A percentile compares a stretch with the other conserved stretches of the same genome.
These are phyloP conservation scores for Drechslerella stenobrocha DNA, from an alignment of 2,329 filamentous ascomycete species.

Conservation along the genomic window DNA sequence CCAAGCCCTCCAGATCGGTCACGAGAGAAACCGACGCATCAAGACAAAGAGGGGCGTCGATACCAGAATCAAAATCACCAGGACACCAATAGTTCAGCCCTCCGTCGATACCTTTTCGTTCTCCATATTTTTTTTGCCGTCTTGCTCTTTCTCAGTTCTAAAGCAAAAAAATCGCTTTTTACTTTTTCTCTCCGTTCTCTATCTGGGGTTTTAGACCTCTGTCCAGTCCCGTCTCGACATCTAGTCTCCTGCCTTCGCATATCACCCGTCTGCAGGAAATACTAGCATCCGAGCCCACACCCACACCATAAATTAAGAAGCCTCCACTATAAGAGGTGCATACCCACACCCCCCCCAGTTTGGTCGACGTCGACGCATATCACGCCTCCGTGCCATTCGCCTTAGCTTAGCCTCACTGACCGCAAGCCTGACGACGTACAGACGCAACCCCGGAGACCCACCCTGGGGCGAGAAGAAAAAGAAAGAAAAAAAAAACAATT, in stretches of 20 bases:
- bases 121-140: not conserved
- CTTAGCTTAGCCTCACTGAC: constrained; percentile 48
- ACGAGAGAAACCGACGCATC: not conserved
- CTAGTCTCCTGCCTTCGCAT: constrained; percentile 47
- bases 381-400: constrained; percentile 47
- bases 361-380: constrained; percentile 48
- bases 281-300: constrained; percentile 48
- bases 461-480: constrained; percentile 20
- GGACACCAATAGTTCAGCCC: constrained; percentile 17
- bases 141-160: constrained; percentile 12
- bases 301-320: constrained; percentile 15
- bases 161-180: constrained; percentile 15
- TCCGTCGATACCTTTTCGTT: not conserved
- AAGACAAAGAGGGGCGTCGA: constrained; percentile 4
- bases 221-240: constrained; percentile 19
- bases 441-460: constrained; percentile 45
- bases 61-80: constrained; percentile 7
- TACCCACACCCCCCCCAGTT: constrained; percentile 27
- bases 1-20: too few relatives aligned
- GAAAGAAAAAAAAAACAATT: constrained; percentile 43
- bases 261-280: constrained; percentile 49
- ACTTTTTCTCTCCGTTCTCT: constrained; percentile 23
- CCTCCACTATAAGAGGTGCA: constrained; percentile 6
- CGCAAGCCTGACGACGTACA: constrained; percentile 44
- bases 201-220: constrained; percentile 41